These are phyloP conservation scores for Rhodamnia argentea DNA, from an alignment of 345 rosid species.

Conservation along the genomic window DNA sequence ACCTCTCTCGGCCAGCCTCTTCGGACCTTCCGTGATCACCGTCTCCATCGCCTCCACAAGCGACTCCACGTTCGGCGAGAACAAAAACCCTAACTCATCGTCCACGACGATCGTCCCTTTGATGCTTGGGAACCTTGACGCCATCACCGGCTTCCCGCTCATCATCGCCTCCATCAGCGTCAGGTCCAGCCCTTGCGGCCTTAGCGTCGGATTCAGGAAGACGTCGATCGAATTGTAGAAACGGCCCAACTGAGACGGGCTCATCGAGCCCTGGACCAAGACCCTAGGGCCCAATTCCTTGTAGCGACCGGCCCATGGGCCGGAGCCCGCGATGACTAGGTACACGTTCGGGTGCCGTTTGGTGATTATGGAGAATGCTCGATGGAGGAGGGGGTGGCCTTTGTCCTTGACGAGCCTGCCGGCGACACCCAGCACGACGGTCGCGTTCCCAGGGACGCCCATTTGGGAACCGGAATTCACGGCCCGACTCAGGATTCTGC, in stretches of 20 bases:
- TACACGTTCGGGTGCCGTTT: constrained; percentile 30
- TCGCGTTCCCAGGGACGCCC: constrained; percentile 44
- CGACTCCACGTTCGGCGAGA: constrained; percentile 79
- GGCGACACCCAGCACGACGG: constrained; percentile 62
- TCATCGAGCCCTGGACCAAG: constrained; percentile 63
- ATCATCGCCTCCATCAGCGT: constrained; percentile 95
- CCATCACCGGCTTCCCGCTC: constrained; percentile 86
- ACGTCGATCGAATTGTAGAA: constrained; percentile 76
- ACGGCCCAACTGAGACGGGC: constrained; percentile 38
- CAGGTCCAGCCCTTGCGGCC: constrained; percentile 92
- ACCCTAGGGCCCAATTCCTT: constrained; percentile 47
- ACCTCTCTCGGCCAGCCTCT: constrained; percentile 63
- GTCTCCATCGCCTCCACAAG: constrained; percentile 42
- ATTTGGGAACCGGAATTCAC: constrained; percentile 48
- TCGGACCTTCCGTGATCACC: constrained; percentile 51
- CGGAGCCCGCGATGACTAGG: constrained; percentile 70
- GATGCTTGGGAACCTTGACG: constrained; percentile 81
- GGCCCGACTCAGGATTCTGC: constrained; percentile 29
- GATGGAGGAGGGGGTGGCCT: constrained; percentile 70
- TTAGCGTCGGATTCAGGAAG: constrained; percentile 75
- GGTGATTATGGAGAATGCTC: constrained; percentile 47
- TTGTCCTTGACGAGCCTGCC: constrained; percentile 92
- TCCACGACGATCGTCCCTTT: constrained; percentile 76
- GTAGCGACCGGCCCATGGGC: constrained; percentile 87
- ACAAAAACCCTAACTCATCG: constrained; percentile 81